Conservation (phyloP, 2,329 filamentous ascomycete species). For the Apiospora malaysiana region DNA sequence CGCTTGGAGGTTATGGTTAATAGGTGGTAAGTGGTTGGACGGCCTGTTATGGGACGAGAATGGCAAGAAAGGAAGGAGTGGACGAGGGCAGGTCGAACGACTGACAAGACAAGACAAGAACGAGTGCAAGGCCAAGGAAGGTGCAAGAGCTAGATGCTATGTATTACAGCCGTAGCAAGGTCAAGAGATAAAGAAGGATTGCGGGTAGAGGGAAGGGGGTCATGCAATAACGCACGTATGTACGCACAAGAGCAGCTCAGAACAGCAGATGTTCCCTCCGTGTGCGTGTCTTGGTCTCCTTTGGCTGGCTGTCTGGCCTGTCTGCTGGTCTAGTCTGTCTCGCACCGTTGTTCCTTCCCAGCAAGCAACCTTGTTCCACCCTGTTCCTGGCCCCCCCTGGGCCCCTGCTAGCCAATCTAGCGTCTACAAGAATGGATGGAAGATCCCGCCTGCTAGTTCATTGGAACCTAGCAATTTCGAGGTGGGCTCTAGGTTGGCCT, state of each 20-base stretch:
- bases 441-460: constrained; percentile 19
- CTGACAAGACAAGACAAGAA: constrained; percentile 15
- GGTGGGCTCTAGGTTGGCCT: background rate
- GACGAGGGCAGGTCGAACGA: background rate
- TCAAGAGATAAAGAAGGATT: background rate
- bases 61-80: constrained; percentile 9
- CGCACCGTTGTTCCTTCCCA: constrained; percentile 3
- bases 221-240: background rate
- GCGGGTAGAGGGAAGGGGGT: background rate
- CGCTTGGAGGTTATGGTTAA: background rate
- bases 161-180: background rate
- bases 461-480: constrained; percentile 14
- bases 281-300: background rate
- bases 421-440: background rate
- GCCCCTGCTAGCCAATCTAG: background rate
- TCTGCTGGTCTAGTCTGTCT: constrained; percentile 1
- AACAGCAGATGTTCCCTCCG: background rate
- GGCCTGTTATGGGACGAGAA: constrained; percentile 16
- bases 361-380: constrained; percentile 8
- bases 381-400: background rate
- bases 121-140: constrained; percentile 17
- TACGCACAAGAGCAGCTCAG: background rate
- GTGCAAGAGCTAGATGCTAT: constrained; percentile 12
- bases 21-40: background rate
- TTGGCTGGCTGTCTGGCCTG: background rate